Evolutionary conservation across 805 yeast species (phyloP).

Genomic region (Diddensiella caesifluorescens): DNA sequence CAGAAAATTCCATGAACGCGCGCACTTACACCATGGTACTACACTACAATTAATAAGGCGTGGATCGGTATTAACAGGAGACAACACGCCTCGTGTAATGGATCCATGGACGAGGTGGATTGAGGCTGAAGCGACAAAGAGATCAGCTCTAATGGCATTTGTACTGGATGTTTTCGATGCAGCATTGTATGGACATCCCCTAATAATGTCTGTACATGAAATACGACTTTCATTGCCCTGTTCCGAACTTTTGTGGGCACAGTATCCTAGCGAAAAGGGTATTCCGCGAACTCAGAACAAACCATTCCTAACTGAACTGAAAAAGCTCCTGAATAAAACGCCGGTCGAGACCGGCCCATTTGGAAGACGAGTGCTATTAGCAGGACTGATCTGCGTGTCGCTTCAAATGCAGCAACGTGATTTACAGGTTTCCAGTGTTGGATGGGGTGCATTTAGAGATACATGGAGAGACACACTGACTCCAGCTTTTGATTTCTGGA

Average conservation of each 20-base stretch:
- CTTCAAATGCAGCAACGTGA: constrained; percentile 71
- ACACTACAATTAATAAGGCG: constrained; percentile 72
- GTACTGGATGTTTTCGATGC: constrained; percentile 77
- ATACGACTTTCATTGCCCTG: constrained; percentile 59
- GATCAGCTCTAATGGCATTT: constrained; percentile 77
- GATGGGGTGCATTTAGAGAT: constrained; percentile 36
- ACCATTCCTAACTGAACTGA: constrained; percentile 53
- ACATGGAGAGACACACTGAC: constrained; percentile 70
- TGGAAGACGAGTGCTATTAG: constrained; percentile 60
- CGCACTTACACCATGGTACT: constrained; percentile 83
- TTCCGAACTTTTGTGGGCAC: constrained; percentile 55
- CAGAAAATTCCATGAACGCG: constrained; percentile 70
- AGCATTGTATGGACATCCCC: constrained; percentile 69
- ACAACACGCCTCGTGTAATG: constrained; percentile 7
- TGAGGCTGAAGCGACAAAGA: constrained; percentile 69
- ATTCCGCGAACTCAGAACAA: constrained; percentile 16
- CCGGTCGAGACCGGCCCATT: constrained; percentile 48
- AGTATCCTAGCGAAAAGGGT: constrained; percentile 25
- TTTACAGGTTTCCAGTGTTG: constrained; percentile 49
- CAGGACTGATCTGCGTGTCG: constrained; percentile 63
- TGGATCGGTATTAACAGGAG: constrained; percentile 53
- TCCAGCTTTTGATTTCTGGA: constrained; percentile 68
- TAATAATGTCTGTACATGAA: constrained; percentile 53
- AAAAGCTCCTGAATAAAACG: constrained; percentile 50
- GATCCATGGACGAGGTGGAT: constrained; percentile 64